phyloP scores from a whole-genome alignment of 106 monocot species.

The Apostasia shenzhenica region DNA sequence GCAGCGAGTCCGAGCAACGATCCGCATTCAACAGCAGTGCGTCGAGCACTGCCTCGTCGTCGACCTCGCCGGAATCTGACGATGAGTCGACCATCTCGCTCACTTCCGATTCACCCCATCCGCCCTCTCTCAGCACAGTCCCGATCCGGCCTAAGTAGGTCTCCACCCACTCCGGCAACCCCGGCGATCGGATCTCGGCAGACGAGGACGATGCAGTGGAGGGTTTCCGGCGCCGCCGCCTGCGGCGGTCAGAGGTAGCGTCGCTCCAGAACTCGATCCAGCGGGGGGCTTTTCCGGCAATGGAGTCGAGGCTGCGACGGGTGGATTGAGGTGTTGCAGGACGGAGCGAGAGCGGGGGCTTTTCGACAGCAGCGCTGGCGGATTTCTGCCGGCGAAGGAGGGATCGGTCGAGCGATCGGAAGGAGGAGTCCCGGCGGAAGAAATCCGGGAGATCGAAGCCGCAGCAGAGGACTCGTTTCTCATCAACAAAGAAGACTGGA shows the following conservation, averaged over 20 bases:
- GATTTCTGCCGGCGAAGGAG: slow-evolving; percentile 11
- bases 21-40: slow-evolving; percentile 27
- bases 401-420: not conserved
- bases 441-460: slow-evolving; percentile 31
- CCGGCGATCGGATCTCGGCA: slow-evolving; percentile 19
- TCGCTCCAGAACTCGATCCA: slow-evolving; percentile 69
- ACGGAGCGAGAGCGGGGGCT: not conserved
- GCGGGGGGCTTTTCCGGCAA: slow-evolving; percentile 15
- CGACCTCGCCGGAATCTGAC: not conserved
- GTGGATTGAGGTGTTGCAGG: not conserved
- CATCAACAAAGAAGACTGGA: slow-evolving; percentile 39
- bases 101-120: slow-evolving; percentile 37
- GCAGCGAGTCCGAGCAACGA: slow-evolving; percentile 30
- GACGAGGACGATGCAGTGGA: slow-evolving; percentile 1
- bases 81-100: slow-evolving; percentile 37
- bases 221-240: not conserved
- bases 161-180: slow-evolving; percentile 29
- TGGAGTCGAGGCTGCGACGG: slow-evolving; percentile 20
- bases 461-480: slow-evolving; percentile 17
- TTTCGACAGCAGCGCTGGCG: not conserved
- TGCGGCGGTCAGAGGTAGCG: slow-evolving; percentile 13
- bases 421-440: slow-evolving; percentile 19
- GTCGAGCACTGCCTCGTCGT: slow-evolving; percentile 27
- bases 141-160: slow-evolving; percentile 25
- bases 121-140: slow-evolving; percentile 21